Conservation (phyloP, 2,329 filamentous ascomycete genomes). For the Zymoseptoria tritici region DNA sequence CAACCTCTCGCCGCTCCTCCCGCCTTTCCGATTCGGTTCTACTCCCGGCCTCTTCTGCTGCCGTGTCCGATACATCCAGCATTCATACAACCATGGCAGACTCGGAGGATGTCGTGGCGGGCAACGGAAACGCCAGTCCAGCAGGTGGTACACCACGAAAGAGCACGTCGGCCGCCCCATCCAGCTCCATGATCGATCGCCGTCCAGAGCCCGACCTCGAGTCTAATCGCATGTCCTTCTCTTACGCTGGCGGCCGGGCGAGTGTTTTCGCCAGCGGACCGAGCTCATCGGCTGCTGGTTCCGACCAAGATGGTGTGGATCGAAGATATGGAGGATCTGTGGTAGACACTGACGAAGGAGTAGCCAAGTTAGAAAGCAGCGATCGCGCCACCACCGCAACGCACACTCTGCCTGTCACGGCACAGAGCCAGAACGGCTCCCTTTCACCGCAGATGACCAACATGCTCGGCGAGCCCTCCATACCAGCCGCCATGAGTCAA, state of each 20-base stretch:
- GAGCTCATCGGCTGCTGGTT: conserved; percentile 38
- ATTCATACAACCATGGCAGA: conserved; percentile 6
- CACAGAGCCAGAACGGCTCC: conserved; percentile 38
- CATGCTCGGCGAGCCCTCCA: conserved; percentile 29
- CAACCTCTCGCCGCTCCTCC: conserved; percentile 13
- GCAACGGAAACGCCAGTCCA: conserved; percentile 3
- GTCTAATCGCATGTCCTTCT: conserved; percentile 62
- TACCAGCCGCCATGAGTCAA: conserved; percentile 40
- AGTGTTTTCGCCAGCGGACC: conserved; percentile 39
- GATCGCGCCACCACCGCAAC: conserved; percentile 36
- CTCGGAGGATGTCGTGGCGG: conserved; percentile 8
- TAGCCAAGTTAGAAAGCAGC: conserved; percentile 1
- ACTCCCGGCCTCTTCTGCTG: conserved; percentile 2
- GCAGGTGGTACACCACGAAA: not conserved
- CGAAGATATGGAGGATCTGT: conserved; percentile 7
- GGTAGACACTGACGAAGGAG: conserved; percentile 1
- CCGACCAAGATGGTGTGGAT: conserved; percentile 37
- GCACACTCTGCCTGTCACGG: conserved; percentile 38
- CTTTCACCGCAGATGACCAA: conserved; percentile 31
- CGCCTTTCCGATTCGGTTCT: conserved; percentile 4
- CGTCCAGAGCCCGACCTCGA: conserved; percentile 33
- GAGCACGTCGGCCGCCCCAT: not conserved
- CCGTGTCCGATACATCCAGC: not conserved
- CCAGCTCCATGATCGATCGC: conserved; percentile 4
- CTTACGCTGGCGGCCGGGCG: conserved; percentile 63